These are phyloP conservation scores for Backusella westeae DNA, from an alignment of 192 early-diverging fungal genomes.

Conservation along the genomic window DNA sequence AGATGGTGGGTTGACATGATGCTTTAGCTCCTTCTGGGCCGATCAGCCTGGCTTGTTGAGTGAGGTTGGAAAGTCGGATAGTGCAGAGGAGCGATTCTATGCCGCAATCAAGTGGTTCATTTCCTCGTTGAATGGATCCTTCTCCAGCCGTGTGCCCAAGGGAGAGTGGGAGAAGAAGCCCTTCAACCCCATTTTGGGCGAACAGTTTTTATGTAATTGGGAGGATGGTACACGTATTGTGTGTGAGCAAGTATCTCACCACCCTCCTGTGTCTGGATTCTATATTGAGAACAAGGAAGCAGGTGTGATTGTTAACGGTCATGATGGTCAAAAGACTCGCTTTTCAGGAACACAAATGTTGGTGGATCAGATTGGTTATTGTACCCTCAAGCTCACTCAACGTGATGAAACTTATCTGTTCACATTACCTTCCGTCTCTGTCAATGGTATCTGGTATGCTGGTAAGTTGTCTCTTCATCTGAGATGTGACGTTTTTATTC, in stretches of 20 bases:
- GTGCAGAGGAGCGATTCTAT: slow-evolving; percentile 65
- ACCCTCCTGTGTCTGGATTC: slow-evolving; percentile 70
- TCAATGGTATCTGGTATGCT: slow-evolving; percentile 68
- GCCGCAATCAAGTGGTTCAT: slow-evolving; percentile 78
- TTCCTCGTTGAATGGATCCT: slow-evolving; percentile 77
- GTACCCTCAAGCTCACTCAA: slow-evolving; percentile 59
- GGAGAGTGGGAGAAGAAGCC: slow-evolving; percentile 72
- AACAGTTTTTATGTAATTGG: slow-evolving; percentile 65
- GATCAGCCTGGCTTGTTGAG: slow-evolving; percentile 48
- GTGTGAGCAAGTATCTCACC: slow-evolving; percentile 72
- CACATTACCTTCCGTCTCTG: slow-evolving; percentile 71
- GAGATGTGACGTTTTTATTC: not conserved
- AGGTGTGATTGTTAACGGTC: slow-evolving; percentile 60
- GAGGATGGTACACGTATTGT: slow-evolving; percentile 55
- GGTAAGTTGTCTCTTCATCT: slow-evolving; percentile 6
- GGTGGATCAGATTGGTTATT: slow-evolving; percentile 76
- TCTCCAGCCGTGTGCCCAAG: slow-evolving; percentile 66
- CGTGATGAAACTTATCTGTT: slow-evolving; percentile 67
- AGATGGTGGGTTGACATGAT: not conserved
- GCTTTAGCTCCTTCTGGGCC: slow-evolving; percentile 44
- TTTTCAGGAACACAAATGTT: slow-evolving; percentile 74
- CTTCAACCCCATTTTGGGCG: slow-evolving; percentile 69
- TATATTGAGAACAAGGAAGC: slow-evolving; percentile 60
- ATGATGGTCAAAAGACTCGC: slow-evolving; percentile 69
- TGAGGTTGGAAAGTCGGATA: slow-evolving; percentile 53